Percentiles rank a stretch among this genome's conserved stretches.
Conservation (phyloP, 352 stramenopile genomes). For the Globisporangium cystogenes region DNA sequence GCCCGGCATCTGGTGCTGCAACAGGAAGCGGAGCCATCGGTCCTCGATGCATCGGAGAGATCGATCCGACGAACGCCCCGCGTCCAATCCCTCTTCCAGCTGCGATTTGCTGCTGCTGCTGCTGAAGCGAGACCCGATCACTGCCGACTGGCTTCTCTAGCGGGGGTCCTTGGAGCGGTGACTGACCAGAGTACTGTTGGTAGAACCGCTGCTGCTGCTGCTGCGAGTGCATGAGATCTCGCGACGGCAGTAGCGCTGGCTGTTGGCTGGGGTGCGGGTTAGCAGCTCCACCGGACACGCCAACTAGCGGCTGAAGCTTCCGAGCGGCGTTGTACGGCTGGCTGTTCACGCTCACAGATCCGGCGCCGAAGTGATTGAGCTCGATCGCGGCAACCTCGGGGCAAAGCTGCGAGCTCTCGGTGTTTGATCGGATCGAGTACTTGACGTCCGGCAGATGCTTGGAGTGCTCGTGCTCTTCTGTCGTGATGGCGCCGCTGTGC, state of each 20-base stretch:
- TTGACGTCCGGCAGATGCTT: conserved; percentile 8
- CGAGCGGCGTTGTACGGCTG: conserved; percentile 6
- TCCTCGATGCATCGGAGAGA: conserved; percentile 4
- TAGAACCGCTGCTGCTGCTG: not conserved
- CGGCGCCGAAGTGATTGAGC: not conserved
- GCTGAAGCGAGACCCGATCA: not conserved
- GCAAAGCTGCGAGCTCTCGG: not conserved
- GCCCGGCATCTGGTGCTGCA: not conserved
- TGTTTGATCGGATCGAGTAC: conserved; percentile 9
- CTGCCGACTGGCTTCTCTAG: not conserved
- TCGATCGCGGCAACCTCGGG: not conserved
- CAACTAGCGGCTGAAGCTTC: conserved; percentile 10
- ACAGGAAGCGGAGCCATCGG: not conserved
- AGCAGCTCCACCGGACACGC: no score
- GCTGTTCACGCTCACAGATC: not conserved
- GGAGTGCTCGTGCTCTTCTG: conserved; percentile 9
- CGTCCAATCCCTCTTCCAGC: conserved; percentile 1
- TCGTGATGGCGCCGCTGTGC: conserved; percentile 6
- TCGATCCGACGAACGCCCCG: not conserved
- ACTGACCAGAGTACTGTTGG: not conserved
- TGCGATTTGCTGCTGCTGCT: not conserved
- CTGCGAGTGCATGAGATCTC: not conserved
- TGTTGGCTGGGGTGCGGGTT: not conserved
- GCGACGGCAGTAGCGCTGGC: not conserved
- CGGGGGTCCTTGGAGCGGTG: not conserved